Evolutionary conservation across 331 rosid genomes (phyloP), one percentile per base, ranked within the genome.

Genomic region (Quercus phellos): DNA sequence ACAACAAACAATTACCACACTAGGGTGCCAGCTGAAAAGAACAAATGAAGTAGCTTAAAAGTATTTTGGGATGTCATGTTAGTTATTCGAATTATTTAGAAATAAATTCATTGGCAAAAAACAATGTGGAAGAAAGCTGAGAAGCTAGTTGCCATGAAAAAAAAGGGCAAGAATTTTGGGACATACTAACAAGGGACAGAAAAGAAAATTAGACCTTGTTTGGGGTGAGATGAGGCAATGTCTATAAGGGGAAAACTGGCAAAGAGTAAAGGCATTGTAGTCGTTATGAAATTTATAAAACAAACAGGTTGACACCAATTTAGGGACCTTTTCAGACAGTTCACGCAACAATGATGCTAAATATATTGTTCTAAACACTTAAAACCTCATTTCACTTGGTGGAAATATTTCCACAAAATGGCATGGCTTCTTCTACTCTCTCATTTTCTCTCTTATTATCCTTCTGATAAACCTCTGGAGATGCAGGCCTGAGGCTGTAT

Each of bases 1-100:
- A 35, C 55, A 58, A 30, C 63, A 54, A 74, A 29, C 55, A 24
- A 56, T 83, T 32, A 74, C 29, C 81, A 35, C 42, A 24, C 32
- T 19, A 16, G 38, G 43, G 4, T 27, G 72, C 66, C 58, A 34
- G 34, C 46, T 6, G 54, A 53, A 77, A 61, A 18, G 50, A 17
- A 66, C 6, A 66, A 17, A 32, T 66, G 26, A 17, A 16, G 26
- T 32, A 30, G 38, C 8, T 4, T 10, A 11, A 17, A 63, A 63
- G 26, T 34, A 34, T 34, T 32, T 21, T 21, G 2, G 27, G 27
- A n/a, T 66, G 50, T 66, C 2, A 30, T 66, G 4, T 66, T 1
- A 6, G 43, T 27, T 29, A 14, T 5, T 16, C 17, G 0, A 27
- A 29, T 13, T 29, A 63, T 16, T 5, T 66, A 43, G 26, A 18